Percentiles rank a stretch among this genome's conserved stretches.
These are phyloP conservation scores for Corrigiola litoralis DNA, from an alignment of 179 eudicot species.

Conservation along the genomic window DNA sequence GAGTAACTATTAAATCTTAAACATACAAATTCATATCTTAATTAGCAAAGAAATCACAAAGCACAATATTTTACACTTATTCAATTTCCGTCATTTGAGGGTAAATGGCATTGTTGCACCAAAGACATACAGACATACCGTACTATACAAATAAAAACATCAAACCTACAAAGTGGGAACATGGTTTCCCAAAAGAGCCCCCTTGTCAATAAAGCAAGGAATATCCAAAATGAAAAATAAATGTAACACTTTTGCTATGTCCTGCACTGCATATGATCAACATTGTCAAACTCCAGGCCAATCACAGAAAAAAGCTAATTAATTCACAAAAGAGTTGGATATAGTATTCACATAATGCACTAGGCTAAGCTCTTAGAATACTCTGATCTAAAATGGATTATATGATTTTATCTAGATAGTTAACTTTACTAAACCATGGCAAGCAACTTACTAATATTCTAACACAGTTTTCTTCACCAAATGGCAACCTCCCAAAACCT, in stretches of 20 bases:
- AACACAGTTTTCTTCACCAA: slow-evolving; percentile 2
- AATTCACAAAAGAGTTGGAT: neutral
- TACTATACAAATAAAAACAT: slow-evolving; percentile 14
- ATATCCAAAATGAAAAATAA: neutral
- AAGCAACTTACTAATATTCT: neutral
- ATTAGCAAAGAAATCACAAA: too few species aligned
- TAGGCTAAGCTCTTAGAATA: too few species aligned
- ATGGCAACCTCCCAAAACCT: slow-evolving; percentile 46
- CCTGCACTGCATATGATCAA: too few species aligned
- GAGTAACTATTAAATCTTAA: too few species aligned
- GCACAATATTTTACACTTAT: neutral
- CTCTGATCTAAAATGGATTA: too few species aligned
- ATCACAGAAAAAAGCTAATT: neutral
- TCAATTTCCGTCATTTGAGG: neutral
- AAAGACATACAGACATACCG: too few species aligned
- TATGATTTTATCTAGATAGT: neutral
- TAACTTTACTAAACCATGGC: neutral
- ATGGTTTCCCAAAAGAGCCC: slow-evolving; percentile 21
- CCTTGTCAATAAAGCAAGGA: slow-evolving; percentile 20
- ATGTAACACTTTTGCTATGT: neutral
- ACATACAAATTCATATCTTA: too few species aligned
- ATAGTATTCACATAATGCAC: too few species aligned
- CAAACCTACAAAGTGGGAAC: slow-evolving; percentile 22
- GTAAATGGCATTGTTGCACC: neutral
- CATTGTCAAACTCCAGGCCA: slow-evolving; percentile 1